Base-by-base conservation (phyloP, 129 eudicot genomes). In the Kitagawia praeruptora region DNA sequence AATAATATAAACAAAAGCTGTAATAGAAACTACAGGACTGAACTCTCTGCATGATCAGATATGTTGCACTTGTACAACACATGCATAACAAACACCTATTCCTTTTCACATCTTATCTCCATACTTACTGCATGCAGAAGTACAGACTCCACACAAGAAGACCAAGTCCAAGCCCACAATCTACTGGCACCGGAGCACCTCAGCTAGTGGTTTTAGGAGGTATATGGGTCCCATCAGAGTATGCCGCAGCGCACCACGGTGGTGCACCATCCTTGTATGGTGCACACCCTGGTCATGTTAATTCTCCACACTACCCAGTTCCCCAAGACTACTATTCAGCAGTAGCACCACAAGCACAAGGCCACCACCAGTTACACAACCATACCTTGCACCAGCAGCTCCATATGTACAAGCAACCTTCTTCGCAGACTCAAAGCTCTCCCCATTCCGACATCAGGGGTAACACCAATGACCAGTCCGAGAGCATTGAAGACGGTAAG, bases 191-290 rank as follows among this genome's bases (percentile, higher is more conserved):
- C 31, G 76, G 87, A 8, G 41, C 88, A 3, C 96, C 96, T 0
- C 98, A 90, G 78, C 85, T 95, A 80, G 96, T 95, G 74, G 97
- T 95, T 77, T 82, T 95, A 54, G 98, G 98, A 4, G 96, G 98
- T 19, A 95, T 95, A 84, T 95, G 98, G 98, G 98, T 95, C 81
- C 96, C 97, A 82, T 93, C 92, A 1, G 98, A 95, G 53, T 95
- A 95, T 38, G 96, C 97, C 40, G 84, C 85, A 3, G 58, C 51
- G 15, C 81, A 79, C 41, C 86, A 82, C 40, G 84, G 85, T 19
- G 98, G 95, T 41, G 84, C 86, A 46, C 90, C 87, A 77, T 70
- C 96, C 79, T 86, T 93, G 6, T 93, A 93, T 83, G 82, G 93
- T 48, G 79, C 87, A 31, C 77, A 73, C 77, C 77, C 77, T 44